Percentiles rank a stretch among this genome's conserved stretches.
These are phyloP conservation scores for Coleophoma cylindrospora DNA, from an alignment of 2,329 filamentous ascomycete species.

Conservation along the genomic window DNA sequence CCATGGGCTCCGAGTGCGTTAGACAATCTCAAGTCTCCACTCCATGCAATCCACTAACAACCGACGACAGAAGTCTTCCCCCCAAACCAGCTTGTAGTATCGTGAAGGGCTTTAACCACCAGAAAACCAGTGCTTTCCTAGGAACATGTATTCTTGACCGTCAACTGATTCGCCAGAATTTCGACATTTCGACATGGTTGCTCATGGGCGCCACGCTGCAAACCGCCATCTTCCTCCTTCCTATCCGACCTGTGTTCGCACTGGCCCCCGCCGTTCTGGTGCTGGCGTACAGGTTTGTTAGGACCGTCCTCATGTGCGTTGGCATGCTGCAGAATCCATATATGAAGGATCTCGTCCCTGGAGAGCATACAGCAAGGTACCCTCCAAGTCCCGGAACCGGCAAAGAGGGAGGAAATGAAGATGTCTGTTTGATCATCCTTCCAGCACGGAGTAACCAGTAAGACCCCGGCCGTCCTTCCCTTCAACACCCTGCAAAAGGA, in stretches of 20 bases:
- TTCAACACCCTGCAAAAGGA: background rate
- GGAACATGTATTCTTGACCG: too few species aligned
- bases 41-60: too few species aligned
- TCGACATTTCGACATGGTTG: background rate
- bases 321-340: constrained; percentile 6
- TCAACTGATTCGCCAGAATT: background rate
- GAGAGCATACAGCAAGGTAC: constrained; percentile 3
- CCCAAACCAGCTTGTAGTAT: too few species aligned
- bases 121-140: too few species aligned
- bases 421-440: constrained; percentile 7
- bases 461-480: background rate
- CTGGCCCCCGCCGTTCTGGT: background rate
- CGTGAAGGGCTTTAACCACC: too few species aligned
- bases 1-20: too few species aligned
- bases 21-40: too few species aligned
- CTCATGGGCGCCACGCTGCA: background rate
- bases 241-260: background rate
- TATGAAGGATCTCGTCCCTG: constrained; percentile 5
- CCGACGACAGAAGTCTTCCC: too few species aligned
- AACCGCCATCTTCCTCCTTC: background rate
- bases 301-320: background rate
- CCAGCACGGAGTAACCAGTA: constrained; percentile 10
- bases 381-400: constrained; percentile 3
- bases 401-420: constrained; percentile 1
- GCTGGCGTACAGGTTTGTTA: background rate